phyloP scores from a whole-genome alignment of 805 yeast genomes.

The Debaryomyces hansenii region DNA sequence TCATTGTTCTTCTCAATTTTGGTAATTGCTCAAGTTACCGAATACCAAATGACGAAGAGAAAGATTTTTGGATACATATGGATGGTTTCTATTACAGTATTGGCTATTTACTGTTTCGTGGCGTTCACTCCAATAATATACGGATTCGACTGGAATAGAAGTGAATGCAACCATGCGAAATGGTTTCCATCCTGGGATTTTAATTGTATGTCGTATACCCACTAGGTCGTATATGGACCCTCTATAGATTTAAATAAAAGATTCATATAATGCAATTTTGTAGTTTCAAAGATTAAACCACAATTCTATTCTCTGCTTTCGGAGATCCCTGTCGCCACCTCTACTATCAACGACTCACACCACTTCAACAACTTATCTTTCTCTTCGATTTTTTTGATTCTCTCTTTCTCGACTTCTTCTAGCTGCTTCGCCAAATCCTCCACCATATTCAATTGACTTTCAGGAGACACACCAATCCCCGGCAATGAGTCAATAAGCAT shows the following conservation, averaged over 20 bases:
- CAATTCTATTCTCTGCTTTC: conserved; percentile 23
- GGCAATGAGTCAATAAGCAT: conserved; percentile 87
- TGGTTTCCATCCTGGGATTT: conserved; percentile 45
- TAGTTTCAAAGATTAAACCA: neutral
- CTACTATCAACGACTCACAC: conserved; percentile 66
- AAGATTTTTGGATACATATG: conserved; percentile 23
- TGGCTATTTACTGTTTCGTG: conserved; percentile 24
- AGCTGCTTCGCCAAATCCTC: conserved; percentile 62
- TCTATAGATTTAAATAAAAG: neutral
- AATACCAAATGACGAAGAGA: conserved; percentile 34
- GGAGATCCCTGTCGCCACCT: conserved; percentile 57
- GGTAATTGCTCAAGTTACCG: conserved; percentile 44
- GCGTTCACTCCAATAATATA: conserved; percentile 44
- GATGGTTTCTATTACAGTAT: conserved; percentile 15
- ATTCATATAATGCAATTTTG: neutral
- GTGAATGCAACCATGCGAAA: conserved; percentile 35
- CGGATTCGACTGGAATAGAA: conserved; percentile 47
- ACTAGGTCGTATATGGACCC: neutral
- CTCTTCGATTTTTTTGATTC: conserved; percentile 55
- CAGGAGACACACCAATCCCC: conserved; percentile 84
- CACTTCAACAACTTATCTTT: conserved; percentile 62
- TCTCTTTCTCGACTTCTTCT: conserved; percentile 56
- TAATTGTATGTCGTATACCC: conserved; percentile 32
- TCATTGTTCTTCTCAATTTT: conserved; percentile 51
- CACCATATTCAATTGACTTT: conserved; percentile 67